Base-by-base conservation (phyloP, 2,329 filamentous ascomycete species). In the Ophiostoma pallidulum region DNA sequence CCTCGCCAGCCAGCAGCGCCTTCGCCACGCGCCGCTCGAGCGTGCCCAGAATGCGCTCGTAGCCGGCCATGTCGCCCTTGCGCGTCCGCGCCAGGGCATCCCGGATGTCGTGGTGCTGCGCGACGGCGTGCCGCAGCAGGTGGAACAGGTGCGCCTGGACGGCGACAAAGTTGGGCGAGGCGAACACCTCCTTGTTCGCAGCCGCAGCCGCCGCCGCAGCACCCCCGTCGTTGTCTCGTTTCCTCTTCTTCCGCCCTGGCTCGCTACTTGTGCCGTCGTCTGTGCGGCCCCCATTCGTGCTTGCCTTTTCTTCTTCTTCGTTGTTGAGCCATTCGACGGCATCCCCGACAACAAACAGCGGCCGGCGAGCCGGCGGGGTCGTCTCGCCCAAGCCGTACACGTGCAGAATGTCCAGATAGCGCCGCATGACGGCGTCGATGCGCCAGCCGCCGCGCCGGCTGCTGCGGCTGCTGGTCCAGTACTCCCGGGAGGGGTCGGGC, bases 121-220 rank as follows among this genome's bases (percentile, higher is more conserved):
- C 73, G 29, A 98, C 81, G 20, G 97, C 76, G 28, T 91, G 82
- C 14, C 91, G 78, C 19, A 97, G 75, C 22, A 98, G 76, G 62
- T 94, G 86, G 71, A 98, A 98, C 37, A 96, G 77, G 64, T 98
- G 92, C 1, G 88, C 80, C 64, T 97, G 90, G 74, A 96, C 86
- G 29, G 81, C 81, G 10, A 77, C 73, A 41, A 95, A 71, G 62
- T 92, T 97, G 4, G 68, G 77, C 60, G 64, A 67, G 39, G 53
- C 43, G 2, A 33, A 42, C 2, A 29, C 19, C 4, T 48, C 45
- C 56, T 51, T 62, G 56, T 48, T 41, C 12, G 22, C 31, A 4
- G 9, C 22, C 26, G 41, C 36, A 19, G 8, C 22, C 14, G 29
- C 33, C 18, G 36, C 4, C 16, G 16, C 36, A n/a, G n/a, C 19